Percentiles rank a stretch among this genome's conserved stretches.
phyloP scores from a whole-genome alignment of 257 asterid genomes.

The Capsicum chinense region DNA sequence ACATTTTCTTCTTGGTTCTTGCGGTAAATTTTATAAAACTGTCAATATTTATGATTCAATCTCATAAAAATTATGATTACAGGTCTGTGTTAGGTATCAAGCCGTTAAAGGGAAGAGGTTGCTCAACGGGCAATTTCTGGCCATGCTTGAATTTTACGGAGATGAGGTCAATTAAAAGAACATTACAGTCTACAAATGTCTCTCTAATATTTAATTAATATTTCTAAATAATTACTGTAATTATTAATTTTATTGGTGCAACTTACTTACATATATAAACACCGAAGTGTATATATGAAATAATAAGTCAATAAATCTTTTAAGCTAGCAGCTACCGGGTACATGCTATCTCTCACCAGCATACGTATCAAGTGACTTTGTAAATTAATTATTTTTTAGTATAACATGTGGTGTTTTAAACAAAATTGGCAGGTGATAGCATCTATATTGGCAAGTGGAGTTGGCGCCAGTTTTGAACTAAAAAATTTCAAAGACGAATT shows the following conservation, averaged over 20 bases:
- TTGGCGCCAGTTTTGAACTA: conserved; percentile 51
- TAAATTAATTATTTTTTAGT: background rate
- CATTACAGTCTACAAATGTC: background rate
- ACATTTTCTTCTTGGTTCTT: background rate
- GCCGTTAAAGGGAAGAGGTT: conserved; percentile 46
- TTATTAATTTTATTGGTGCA: too few species aligned
- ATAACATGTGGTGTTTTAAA: background rate
- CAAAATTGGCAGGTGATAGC: conserved; percentile 44
- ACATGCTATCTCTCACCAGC: too few species aligned
- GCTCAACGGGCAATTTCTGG: conserved; percentile 46
- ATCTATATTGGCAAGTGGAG: conserved; percentile 61
- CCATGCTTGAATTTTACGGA: conserved; percentile 60
- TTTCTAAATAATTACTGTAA: background rate
- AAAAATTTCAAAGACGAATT: conserved; percentile 29
- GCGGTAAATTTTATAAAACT: background rate
- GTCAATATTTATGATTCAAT: background rate
- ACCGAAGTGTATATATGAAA: background rate
- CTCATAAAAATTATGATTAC: background rate
- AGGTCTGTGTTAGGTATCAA: conserved; percentile 56
- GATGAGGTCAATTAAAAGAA: conserved; percentile 49
- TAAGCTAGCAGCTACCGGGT: background rate
- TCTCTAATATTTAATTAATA: background rate
- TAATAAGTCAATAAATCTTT: background rate
- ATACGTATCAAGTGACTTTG: too few species aligned
- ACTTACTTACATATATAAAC: too few species aligned